Evolutionary conservation across 495 filamentous ascomycete genomes (phyloP).

Genomic region (Tuber microsphaerosporum): DNA sequence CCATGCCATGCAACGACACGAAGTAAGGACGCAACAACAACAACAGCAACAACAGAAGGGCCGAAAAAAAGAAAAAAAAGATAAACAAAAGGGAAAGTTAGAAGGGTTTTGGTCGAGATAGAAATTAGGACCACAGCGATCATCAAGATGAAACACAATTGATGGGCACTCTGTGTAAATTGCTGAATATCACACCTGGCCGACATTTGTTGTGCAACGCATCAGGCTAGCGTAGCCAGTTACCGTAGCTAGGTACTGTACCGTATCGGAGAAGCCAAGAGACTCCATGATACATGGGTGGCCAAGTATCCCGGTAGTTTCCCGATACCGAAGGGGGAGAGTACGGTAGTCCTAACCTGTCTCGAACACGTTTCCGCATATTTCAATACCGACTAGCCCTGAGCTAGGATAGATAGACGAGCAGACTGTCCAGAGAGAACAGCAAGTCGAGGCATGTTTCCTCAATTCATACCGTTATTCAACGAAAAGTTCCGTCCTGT

Average conservation of each 20-base stretch:
- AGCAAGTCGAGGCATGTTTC: neutral
- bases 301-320: neutral
- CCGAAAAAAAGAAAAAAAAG: neutral
- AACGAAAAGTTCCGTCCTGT: neutral
- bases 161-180: neutral
- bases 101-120: neutral
- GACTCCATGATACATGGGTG: no score
- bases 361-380: neutral
- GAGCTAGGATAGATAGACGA: neutral
- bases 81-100: neutral
- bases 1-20: constrained; percentile 2
- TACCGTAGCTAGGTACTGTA: neutral
- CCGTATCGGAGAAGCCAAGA: neutral
- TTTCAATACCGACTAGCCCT: neutral
- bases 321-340: neutral
- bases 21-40: neutral
- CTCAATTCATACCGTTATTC: neutral
- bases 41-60: neutral
- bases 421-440: neutral
- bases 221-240: neutral
- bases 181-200: neutral
- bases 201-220: neutral
- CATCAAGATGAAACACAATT: neutral
- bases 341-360: neutral
- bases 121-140: neutral